Evolutionary conservation across 768 basidiomycete species (phyloP), one percentile per base, ranked within the genome.

Genomic region (Boletus rubroflammeus): DNA sequence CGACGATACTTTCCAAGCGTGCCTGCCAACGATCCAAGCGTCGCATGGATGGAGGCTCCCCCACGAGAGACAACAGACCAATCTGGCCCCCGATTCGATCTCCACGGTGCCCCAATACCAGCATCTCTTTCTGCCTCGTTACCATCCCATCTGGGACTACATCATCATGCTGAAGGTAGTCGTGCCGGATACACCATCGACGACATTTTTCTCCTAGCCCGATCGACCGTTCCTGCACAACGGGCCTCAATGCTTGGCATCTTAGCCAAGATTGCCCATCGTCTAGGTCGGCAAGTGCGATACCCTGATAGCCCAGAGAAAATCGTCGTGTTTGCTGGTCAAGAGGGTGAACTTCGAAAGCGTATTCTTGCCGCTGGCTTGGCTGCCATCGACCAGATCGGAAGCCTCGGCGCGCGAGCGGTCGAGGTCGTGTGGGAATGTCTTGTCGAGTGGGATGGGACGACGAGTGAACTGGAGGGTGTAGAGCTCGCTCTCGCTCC

Each of bases 101-200:
- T 95, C 2, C 76, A 79, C 1, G 93, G 93, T 7, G 75, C 71
- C 10, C 81, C 82, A 0, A 85, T 96, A n/a, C 76, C 89, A 1
- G 54, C 73, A 0, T 64, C 75, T 3, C 62, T 84, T 3, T 80
- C 82, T 3, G 67, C 76, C 0, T 76, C 75, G 1, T 75, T 96
- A 3, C 93, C 93, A 2, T 86, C 90, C 0, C 86, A 93, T 71
- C 78, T 93, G 6, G 94, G 94, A 5, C 75, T 96, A 3, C 93
- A 98, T 69, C 94, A 97, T 65, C 94, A 96, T 65, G 86, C 93
- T 0, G 85, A 90, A 51, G 76, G 78, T 6, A 72, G 76, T 31
- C 82, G 79, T 53, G 94, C 94, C 0, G 94, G 93, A 0, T 97
- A 97, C 70, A 94, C 91, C 0, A 73, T 96, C 2, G 85, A 91